Conservation (phyloP, 352 stramenopile genomes). For the Pythium grandisporangium region DNA sequence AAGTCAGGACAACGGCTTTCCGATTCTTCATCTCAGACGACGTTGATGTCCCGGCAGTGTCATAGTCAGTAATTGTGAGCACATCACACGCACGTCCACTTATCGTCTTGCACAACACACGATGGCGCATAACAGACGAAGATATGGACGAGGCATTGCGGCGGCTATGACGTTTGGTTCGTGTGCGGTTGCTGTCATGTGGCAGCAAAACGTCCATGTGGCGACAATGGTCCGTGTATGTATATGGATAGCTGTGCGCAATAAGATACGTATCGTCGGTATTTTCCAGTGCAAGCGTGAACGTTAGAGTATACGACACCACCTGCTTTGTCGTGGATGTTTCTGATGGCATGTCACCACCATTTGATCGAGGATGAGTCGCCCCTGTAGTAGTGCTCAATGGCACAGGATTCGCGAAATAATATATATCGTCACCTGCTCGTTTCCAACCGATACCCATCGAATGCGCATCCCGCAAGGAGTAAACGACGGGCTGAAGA, state of each 20-base stretch:
- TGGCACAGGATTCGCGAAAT: constrained; percentile 67
- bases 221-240: constrained; percentile 63
- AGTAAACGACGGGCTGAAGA: constrained; percentile 88
- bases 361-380: not conserved
- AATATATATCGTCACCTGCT: constrained; percentile 76
- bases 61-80: constrained; percentile 67
- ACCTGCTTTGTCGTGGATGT: not conserved
- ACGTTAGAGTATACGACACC: constrained; percentile 84
- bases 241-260: constrained; percentile 91
- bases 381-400: constrained; percentile 2
- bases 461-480: constrained; percentile 39
- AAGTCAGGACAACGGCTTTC: constrained; percentile 69
- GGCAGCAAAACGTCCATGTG: constrained; percentile 44
- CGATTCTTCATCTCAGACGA: constrained; percentile 21
- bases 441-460: constrained; percentile 65
- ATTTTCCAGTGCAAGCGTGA: constrained; percentile 79
- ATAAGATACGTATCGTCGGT: constrained; percentile 81
- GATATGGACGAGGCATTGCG: too few species aligned
- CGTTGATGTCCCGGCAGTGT: too few species aligned
- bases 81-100: constrained; percentile 54
- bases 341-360: not conserved
- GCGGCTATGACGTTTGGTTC: not conserved
- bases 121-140: constrained; percentile 27
- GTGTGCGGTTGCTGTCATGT: constrained; percentile 3
- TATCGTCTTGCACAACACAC: constrained; percentile 46